Conservation (phyloP, 352 stramenopile species). For the Thalassiosira livingstoniorum region DNA sequence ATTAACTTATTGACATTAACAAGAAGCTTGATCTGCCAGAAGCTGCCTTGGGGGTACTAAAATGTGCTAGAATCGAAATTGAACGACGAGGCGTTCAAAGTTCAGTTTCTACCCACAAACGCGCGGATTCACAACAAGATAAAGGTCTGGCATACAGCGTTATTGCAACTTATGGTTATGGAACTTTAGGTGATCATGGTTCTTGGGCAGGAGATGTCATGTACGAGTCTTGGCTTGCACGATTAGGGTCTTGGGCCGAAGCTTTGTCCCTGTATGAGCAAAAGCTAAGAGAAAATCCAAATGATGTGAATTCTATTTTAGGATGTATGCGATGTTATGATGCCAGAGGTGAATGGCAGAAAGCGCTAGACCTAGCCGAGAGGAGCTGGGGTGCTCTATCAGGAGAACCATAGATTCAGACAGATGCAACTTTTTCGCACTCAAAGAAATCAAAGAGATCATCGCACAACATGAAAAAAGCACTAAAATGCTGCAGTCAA, state of each 20-base stretch:
- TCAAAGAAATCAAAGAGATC: conserved; percentile 48
- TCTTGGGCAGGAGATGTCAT: conserved; percentile 85
- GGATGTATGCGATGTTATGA: conserved; percentile 98
- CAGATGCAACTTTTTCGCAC: conserved; percentile 28
- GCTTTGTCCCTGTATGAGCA: conserved; percentile 93
- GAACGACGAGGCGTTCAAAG: conserved; percentile 54
- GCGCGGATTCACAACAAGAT: conserved; percentile 55
- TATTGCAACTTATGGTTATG: conserved; percentile 69
- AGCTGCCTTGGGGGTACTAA: conserved; percentile 96
- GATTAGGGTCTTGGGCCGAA: conserved; percentile 94
- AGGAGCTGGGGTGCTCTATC: conserved; percentile 78
- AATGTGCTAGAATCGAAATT: conserved; percentile 87
- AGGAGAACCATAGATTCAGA: conserved; percentile 40
- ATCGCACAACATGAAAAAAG: conserved; percentile 73
- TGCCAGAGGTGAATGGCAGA: conserved; percentile 94
- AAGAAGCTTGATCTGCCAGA: conserved; percentile 96
- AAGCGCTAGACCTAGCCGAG: conserved; percentile 90
- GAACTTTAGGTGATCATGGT: conserved; percentile 71
- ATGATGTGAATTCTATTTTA: conserved; percentile 92
- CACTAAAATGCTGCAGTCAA: conserved; percentile 85
- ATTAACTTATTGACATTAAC: conserved; percentile 98
- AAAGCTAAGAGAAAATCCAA: conserved; percentile 84
- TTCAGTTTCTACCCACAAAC: conserved; percentile 43
- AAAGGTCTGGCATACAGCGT: conserved; percentile 83
- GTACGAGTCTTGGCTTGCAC: conserved; percentile 96